Conservation (phyloP, 495 filamentous ascomycete species). For the Hypoxylon rickii region DNA sequence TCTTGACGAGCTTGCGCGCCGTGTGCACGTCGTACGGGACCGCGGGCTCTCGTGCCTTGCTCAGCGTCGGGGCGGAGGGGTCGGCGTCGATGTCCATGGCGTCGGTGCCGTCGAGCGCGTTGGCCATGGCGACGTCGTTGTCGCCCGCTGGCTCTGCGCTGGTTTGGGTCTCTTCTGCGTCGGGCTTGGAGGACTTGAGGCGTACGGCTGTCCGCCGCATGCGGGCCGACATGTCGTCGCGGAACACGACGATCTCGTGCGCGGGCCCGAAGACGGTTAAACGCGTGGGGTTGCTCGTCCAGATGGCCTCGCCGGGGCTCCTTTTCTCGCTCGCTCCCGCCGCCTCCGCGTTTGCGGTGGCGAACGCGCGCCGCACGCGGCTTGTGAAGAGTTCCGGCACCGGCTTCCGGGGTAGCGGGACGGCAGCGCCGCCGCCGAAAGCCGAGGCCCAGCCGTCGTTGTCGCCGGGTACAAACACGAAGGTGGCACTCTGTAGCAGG, state of each 20-base stretch:
- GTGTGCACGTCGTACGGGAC: constrained; percentile 57
- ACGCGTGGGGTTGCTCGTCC: constrained; percentile 84
- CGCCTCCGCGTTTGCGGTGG: constrained; percentile 70
- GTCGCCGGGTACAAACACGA: constrained; percentile 92
- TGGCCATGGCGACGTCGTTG: constrained; percentile 36
- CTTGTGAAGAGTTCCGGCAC: constrained; percentile 89
- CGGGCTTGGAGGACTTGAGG: constrained; percentile 49
- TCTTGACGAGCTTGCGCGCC: constrained; percentile 87
- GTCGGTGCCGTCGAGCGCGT: constrained; percentile 32
- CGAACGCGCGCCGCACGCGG: constrained; percentile 77
- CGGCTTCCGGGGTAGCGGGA: constrained; percentile 69
- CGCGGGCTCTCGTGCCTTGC: background rate
- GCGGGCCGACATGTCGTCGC: constrained; percentile 81
- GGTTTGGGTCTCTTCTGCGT: constrained; percentile 33
- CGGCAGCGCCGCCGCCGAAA: constrained; percentile 81
- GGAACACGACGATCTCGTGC: constrained; percentile 82
- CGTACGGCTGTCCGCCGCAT: constrained; percentile 74
- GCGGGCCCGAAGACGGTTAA: constrained; percentile 81
- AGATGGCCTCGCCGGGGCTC: constrained; percentile 64
- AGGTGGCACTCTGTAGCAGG: constrained; percentile 76
- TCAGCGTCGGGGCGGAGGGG: constrained; percentile 19
- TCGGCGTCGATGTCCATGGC: constrained; percentile 55
- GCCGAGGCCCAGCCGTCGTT: constrained; percentile 92
- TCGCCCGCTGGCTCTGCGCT: no score
- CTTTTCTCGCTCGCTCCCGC: constrained; percentile 46